Base-by-base conservation (phyloP, 148 eudicot genomes). In the Amaranthus hypochondriacus region DNA sequence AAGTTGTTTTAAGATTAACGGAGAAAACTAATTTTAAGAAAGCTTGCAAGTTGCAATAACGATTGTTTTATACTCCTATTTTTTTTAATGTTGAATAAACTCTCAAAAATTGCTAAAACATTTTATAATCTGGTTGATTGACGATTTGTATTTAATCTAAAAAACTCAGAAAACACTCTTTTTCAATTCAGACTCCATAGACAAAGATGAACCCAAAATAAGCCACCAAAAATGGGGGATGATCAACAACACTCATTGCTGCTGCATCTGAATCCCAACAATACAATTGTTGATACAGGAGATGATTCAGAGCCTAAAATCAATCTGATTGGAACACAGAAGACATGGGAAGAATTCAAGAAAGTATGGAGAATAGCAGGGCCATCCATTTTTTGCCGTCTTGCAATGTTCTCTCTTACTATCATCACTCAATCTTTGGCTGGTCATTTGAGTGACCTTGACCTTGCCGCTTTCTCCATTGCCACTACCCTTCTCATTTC, bases 401-500 rank as follows among this genome's bases (percentile, higher is more conserved):
- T 83, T 13, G 76, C 81, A 0, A 73, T 78, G 74, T 83, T 80
- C 62, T 69, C 81, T 1, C 69, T 83, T 39, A 83, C 78, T 5
- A 53, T 80, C 3, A 74, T 83, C 42, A 75, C 86, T 39, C 73
- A 68, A 60, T 78, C 86, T 5, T 78, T 80, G 15, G 86, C 86
- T 6, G 86, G 86, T 4, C 87, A 79, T 72, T 72, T 84, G 7
- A 83, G 85, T 59, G 87, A 84, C 46, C 77, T 84, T 56, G 87
- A 84, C 28, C 84, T 84, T 59, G 87, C 87, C 48, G 78, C 87
- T 68, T 66, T 84, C 68, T 81, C 87, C 79, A 81, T 84, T 57
- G 83, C 77, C 53, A 84, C 84, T 67, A 84, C 84, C 3, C 79
- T 84, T 76, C 75, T 84, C 51, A 83, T 84, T 47, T 73, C 82